Conservation (phyloP, 2,329 filamentous ascomycete genomes). For the Fusarium oxysporum region DNA sequence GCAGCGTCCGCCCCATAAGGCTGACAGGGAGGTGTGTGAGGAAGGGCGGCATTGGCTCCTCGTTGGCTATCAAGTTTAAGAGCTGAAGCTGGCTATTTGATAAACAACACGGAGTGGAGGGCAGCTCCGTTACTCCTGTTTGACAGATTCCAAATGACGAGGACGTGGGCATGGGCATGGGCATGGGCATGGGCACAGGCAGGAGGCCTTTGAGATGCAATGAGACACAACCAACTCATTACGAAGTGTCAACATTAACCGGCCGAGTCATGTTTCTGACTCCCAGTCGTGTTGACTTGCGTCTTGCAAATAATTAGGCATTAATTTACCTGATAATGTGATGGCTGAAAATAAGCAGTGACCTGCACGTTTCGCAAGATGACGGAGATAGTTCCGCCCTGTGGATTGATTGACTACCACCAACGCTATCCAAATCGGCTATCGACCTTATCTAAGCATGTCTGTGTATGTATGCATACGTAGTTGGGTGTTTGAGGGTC, state of each 20-base stretch:
- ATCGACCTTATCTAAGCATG: slow-evolving; percentile 3
- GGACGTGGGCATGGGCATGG: not conserved
- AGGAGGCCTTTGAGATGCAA: not conserved
- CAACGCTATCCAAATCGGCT: not conserved
- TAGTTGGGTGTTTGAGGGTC: not conserved
- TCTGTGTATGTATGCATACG: not conserved
- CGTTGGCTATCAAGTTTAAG: slow-evolving; percentile 23
- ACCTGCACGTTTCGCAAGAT: not conserved
- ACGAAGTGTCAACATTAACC: slow-evolving; percentile 1
- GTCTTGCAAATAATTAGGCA: not conserved
- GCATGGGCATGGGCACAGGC: not conserved
- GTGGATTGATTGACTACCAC: slow-evolving; percentile 9
- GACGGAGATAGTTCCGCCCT: slow-evolving; percentile 6
- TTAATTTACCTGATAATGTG: not conserved
- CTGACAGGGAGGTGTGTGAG: slow-evolving; percentile 40
- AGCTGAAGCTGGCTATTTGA: slow-evolving; percentile 21
- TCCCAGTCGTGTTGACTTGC: not conserved
- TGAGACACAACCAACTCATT: not conserved
- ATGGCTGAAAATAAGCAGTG: not conserved
- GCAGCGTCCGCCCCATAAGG: slow-evolving; percentile 43
- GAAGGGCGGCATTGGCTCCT: slow-evolving; percentile 15
- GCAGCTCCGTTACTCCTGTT: slow-evolving; percentile 8
- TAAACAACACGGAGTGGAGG: not conserved
- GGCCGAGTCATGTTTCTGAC: not conserved
- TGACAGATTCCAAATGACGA: slow-evolving; percentile 15